Percentiles rank a stretch among this genome's conserved stretches.
phyloP scores from a whole-genome alignment of 805 yeast species.

The Grigorovia yakushimaensis region DNA sequence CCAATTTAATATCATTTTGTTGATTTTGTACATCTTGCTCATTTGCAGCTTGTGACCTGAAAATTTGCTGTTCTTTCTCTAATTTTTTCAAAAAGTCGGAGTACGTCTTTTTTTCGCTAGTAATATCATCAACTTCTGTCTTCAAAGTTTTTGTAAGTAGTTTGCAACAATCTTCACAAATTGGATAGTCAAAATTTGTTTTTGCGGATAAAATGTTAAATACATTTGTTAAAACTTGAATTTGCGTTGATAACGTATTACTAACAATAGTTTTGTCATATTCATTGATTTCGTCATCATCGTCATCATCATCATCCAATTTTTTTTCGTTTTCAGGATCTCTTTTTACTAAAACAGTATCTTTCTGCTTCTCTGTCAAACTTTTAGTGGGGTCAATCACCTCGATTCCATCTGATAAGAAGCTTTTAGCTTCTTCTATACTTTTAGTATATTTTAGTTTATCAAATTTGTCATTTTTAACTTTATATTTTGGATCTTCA shows the following conservation, averaged over 20 bases:
- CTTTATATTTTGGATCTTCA: constrained; percentile 7
- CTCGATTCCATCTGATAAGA: constrained; percentile 7
- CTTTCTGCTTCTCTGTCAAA: not conserved
- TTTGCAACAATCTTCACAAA: constrained; percentile 79
- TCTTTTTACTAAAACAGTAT: constrained; percentile 4
- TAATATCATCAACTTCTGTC: constrained; percentile 58
- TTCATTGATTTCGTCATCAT: constrained; percentile 13
- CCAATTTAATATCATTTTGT: constrained; percentile 19
- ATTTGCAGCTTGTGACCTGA: constrained; percentile 21
- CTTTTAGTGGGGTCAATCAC: constrained; percentile 10
- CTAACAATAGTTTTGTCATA: not conserved
- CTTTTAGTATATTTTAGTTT: constrained; percentile 12
- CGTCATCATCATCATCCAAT: constrained; percentile 17
- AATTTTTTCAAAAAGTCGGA: constrained; percentile 62
- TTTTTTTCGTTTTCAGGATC: constrained; percentile 7
- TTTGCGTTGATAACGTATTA: constrained; percentile 36
- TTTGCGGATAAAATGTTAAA: constrained; percentile 65
- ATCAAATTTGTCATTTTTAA: constrained; percentile 19
- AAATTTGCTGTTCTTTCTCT: constrained; percentile 37
- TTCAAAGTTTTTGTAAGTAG: constrained; percentile 55
- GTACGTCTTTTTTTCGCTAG: constrained; percentile 72
- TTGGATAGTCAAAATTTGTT: constrained; percentile 74
- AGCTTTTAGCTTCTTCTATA: not conserved
- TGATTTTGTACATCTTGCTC: not conserved
- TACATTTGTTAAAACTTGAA: constrained; percentile 49